Evolutionary conservation across 2,329 filamentous ascomycete species (phyloP).

Genomic region (Fusarium palustre): DNA sequence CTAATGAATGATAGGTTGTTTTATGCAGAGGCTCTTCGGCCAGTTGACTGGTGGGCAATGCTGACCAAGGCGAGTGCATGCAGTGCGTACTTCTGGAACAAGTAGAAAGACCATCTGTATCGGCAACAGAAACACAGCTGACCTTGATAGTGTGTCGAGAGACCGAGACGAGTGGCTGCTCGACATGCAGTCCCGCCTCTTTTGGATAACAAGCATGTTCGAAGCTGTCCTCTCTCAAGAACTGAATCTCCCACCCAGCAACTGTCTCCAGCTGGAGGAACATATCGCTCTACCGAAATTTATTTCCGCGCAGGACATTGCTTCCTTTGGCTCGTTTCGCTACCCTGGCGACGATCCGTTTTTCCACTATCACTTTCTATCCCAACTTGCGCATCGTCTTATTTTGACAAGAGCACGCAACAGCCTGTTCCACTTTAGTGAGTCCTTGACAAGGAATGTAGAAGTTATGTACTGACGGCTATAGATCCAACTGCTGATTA

Average conservation of each 20-base stretch:
- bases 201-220: constrained; percentile 42
- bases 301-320: constrained; percentile 32
- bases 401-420: constrained; percentile 32
- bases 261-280: constrained; percentile 26
- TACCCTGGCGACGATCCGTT: constrained; percentile 38
- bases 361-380: constrained; percentile 36
- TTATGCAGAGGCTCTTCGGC: constrained; percentile 32
- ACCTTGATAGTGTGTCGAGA: background rate
- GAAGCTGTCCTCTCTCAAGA: constrained; percentile 35
- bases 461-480: rapidly evolving
- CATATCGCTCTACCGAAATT: constrained; percentile 33
- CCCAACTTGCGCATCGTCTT: constrained; percentile 33
- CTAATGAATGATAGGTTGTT: constrained; percentile 14
- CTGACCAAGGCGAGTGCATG: constrained; percentile 36
- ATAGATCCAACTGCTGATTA: constrained; percentile 23
- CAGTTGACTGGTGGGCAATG: constrained; percentile 36
- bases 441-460: rapidly evolving
- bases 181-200: constrained; percentile 36
- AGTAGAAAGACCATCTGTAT: rapidly evolving
- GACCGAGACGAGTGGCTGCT: constrained; percentile 39
- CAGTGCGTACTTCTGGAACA: constrained; percentile 37
- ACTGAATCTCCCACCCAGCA: constrained; percentile 28
- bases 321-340: constrained; percentile 31
- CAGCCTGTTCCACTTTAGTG: constrained; percentile 32
- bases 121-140: rapidly evolving